phyloP scores from a whole-genome alignment of 495 filamentous ascomycete genomes.

The Lepidopterella palustris region DNA sequence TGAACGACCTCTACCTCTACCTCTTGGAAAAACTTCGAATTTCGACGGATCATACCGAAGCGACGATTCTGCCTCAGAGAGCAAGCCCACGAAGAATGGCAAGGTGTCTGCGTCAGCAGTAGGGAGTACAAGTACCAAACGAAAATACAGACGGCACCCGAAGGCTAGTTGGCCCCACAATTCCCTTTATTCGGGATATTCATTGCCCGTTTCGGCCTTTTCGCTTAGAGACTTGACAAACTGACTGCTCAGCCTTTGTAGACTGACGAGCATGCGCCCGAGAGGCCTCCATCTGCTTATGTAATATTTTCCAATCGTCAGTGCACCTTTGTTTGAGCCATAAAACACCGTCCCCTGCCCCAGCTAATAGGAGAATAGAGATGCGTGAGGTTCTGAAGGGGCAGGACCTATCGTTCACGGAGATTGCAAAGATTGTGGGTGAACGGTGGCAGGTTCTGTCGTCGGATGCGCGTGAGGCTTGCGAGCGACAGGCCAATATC shows the following conservation, averaged over 20 bases:
- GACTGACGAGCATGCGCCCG: constrained; percentile 71
- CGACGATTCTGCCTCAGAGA: constrained; percentile 31
- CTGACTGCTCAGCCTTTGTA: constrained; percentile 34
- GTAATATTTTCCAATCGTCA: constrained; percentile 78
- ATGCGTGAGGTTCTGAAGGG: constrained; percentile 68
- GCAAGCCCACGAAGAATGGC: constrained; percentile 10
- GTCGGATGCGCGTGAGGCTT: constrained; percentile 59
- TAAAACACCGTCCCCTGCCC: too few relatives aligned
- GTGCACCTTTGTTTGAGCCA: constrained; percentile 27
- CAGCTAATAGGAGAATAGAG: constrained; percentile 39
- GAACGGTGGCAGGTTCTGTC: constrained; percentile 70
- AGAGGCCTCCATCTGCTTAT: constrained; percentile 71
- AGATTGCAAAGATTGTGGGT: constrained; percentile 74
- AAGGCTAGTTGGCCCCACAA: constrained; percentile 48
- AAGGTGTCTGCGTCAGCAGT: constrained; percentile 7
- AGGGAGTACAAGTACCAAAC: constrained; percentile 45
- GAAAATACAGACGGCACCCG: constrained; percentile 73
- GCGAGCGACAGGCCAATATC: constrained; percentile 57
- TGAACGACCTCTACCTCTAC: constrained; percentile 9
- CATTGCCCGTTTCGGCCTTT: too few relatives aligned
- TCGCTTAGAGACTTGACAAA: neutral
- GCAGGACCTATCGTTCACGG: constrained; percentile 67
- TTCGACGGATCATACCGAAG: constrained; percentile 28
- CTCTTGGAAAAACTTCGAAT: constrained; percentile 9
- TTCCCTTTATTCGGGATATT: neutral